These are phyloP conservation scores for Ganoderma resinaceum DNA, from an alignment of 1,284 basidiomycete species.

Conservation along the genomic window DNA sequence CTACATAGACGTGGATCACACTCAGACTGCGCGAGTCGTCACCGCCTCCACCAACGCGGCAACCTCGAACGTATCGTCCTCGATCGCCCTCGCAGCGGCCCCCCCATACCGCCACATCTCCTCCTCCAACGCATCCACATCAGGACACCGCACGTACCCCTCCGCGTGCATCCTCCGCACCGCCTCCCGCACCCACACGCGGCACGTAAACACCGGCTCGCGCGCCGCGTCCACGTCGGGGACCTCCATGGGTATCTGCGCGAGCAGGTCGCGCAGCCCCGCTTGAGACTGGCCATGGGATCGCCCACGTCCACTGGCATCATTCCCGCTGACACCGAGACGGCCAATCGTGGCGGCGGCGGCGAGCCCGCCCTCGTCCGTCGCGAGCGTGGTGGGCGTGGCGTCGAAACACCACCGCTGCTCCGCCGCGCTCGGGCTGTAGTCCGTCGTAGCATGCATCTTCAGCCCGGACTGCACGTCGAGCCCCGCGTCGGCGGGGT, in stretches of 20 bases:
- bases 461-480: constrained; percentile 8
- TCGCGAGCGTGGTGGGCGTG: neutral
- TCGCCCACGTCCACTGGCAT: constrained; percentile 5
- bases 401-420: neutral
- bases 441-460: constrained; percentile 23
- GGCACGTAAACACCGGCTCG: constrained; percentile 22
- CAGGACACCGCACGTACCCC: constrained; percentile 17
- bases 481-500: neutral
- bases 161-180: constrained; percentile 18
- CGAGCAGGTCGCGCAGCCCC: constrained; percentile 5
- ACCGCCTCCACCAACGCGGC: constrained; percentile 4
- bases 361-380: constrained; percentile 11
- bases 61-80: constrained; percentile 17
- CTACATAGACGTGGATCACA: too few species aligned
- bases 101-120: constrained; percentile 25
- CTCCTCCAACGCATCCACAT: constrained; percentile 25
- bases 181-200: constrained; percentile 26
- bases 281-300: neutral
- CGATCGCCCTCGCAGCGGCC: constrained; percentile 16
- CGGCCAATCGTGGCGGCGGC: constrained; percentile 21
- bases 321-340: constrained; percentile 4
- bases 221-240: constrained; percentile 11
- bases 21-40: neutral
- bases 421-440: constrained; percentile 11
- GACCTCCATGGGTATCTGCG: constrained; percentile 18